Conservation (phyloP, 805 yeast genomes). For the Saturnispora serradocipensis region DNA sequence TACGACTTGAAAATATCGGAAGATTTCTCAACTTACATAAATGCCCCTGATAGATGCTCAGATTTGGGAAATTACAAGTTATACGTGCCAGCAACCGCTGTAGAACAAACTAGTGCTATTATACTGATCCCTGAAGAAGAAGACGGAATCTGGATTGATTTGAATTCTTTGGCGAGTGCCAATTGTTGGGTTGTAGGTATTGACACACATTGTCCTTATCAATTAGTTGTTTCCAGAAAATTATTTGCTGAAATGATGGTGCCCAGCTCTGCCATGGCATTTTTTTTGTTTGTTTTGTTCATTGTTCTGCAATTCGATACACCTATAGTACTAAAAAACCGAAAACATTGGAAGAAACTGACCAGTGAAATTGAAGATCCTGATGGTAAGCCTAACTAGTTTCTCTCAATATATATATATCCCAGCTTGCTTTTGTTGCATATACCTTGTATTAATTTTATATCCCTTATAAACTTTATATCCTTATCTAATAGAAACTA, state of each 20-base stretch:
- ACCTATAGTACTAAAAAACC: slow-evolving; percentile 63
- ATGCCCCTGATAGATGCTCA: slow-evolving; percentile 27
- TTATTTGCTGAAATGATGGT: slow-evolving; percentile 55
- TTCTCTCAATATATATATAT: background rate
- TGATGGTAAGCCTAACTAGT: slow-evolving; percentile 79
- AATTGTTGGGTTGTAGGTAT: slow-evolving; percentile 91
- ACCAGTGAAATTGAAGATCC: slow-evolving; percentile 52
- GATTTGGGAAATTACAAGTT: slow-evolving; percentile 28
- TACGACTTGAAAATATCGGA: slow-evolving; percentile 37
- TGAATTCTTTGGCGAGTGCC: slow-evolving; percentile 64
- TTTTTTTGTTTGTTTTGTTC: slow-evolving; percentile 42
- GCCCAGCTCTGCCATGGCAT: slow-evolving; percentile 55
- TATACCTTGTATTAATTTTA: background rate
- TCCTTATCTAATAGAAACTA: slow-evolving; percentile 20
- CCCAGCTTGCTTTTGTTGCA: background rate
- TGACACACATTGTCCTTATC: slow-evolving; percentile 70
- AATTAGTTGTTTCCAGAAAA: slow-evolving; percentile 40
- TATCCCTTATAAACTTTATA: background rate
- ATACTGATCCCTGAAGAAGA: slow-evolving; percentile 16
- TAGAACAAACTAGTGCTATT: slow-evolving; percentile 31
- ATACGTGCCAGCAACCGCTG: slow-evolving; percentile 41
- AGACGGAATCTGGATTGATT: slow-evolving; percentile 62
- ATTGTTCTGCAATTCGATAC: slow-evolving; percentile 45
- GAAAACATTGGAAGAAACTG: slow-evolving; percentile 54
- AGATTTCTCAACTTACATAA: slow-evolving; percentile 35